Conservation (phyloP, 805 yeast species). For the Brettanomyces sp. region DNA sequence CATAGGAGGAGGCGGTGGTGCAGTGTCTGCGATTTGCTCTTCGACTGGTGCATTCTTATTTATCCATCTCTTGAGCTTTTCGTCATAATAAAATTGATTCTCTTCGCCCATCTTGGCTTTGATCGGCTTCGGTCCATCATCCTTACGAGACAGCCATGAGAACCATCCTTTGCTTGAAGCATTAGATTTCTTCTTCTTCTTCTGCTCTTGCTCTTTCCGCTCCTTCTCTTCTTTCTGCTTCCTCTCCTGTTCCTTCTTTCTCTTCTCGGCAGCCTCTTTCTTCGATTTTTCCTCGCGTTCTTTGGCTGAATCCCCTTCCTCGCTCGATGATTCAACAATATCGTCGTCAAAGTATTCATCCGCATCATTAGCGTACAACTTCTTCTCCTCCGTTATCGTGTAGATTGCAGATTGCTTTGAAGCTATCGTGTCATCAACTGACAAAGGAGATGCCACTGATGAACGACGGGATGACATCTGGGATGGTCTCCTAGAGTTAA, state of each 20-base stretch:
- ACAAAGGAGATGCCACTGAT: constrained; percentile 1
- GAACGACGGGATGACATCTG: not conserved
- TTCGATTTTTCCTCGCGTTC: constrained; percentile 20
- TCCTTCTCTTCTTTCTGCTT: constrained; percentile 7
- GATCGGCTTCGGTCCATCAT: constrained; percentile 59
- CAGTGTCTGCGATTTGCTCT: constrained; percentile 45
- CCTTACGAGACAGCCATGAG: constrained; percentile 54
- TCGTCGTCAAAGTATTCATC: constrained; percentile 23
- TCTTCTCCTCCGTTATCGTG: constrained; percentile 17
- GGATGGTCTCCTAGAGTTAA: not conserved
- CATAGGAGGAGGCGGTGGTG: constrained; percentile 66
- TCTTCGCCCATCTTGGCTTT: constrained; percentile 82
- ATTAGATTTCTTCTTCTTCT: constrained; percentile 10
- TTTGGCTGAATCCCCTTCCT: constrained; percentile 33
- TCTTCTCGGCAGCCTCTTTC: constrained; percentile 17
- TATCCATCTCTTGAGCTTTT: constrained; percentile 80
- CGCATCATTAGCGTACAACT: constrained; percentile 20
- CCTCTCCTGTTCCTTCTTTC: constrained; percentile 10
- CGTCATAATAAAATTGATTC: constrained; percentile 69
- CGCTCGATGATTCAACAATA: constrained; percentile 27
- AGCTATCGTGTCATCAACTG: constrained; percentile 6
- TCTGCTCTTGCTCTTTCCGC: constrained; percentile 13
- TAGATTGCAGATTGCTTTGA: constrained; percentile 13
- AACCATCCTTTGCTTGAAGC: constrained; percentile 31
- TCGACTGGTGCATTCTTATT: constrained; percentile 58